phyloP scores from a whole-genome alignment of 495 filamentous ascomycete genomes.

The Trichocladium uniseriatum region DNA sequence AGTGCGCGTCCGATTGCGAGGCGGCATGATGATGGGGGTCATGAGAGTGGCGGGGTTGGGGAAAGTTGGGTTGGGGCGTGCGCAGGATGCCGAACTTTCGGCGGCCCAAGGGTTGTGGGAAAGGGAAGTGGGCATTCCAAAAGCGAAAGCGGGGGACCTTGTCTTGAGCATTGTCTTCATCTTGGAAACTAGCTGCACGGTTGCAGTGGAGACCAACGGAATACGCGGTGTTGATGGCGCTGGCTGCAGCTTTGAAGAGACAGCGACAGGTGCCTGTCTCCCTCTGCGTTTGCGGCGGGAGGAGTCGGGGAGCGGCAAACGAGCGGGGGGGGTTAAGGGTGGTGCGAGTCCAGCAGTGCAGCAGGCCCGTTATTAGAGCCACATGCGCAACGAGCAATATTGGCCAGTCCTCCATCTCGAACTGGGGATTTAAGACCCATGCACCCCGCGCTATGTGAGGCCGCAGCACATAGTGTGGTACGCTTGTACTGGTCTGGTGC shows the following conservation, averaged over 20 bases:
- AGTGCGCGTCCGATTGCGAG: neutral
- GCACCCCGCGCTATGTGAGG: conserved; percentile 19
- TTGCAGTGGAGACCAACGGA: conserved; percentile 4
- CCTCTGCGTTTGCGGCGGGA: conserved; percentile 6
- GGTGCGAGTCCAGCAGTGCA: conserved; percentile 11
- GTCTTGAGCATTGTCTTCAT: conserved; percentile 41
- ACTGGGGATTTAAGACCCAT: too few species aligned
- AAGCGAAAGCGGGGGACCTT: conserved; percentile 40
- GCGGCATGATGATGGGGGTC: neutral
- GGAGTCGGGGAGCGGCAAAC: conserved; percentile 14
- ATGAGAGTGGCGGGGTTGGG: conserved; percentile 21
- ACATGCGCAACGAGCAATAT: conserved; percentile 20
- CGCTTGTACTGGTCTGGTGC: conserved; percentile 2
- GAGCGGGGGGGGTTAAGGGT: conserved; percentile 5
- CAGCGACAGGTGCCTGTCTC: conserved; percentile 1
- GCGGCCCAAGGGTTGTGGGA: conserved; percentile 5
- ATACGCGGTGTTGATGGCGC: conserved; percentile 12
- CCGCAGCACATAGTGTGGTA: conserved; percentile 18
- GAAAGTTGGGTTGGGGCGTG: conserved; percentile 5
- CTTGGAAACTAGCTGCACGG: conserved; percentile 11
- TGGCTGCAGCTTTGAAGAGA: neutral
- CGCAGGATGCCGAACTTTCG: conserved; percentile 30
- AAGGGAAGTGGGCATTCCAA: conserved; percentile 2
- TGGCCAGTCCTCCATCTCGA: conserved; percentile 9
- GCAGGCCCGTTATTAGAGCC: conserved; percentile 9